These are phyloP conservation scores for Phellopilus nigrolimitatus DNA, from an alignment of 1,284 basidiomycete species.

Conservation along the genomic window DNA sequence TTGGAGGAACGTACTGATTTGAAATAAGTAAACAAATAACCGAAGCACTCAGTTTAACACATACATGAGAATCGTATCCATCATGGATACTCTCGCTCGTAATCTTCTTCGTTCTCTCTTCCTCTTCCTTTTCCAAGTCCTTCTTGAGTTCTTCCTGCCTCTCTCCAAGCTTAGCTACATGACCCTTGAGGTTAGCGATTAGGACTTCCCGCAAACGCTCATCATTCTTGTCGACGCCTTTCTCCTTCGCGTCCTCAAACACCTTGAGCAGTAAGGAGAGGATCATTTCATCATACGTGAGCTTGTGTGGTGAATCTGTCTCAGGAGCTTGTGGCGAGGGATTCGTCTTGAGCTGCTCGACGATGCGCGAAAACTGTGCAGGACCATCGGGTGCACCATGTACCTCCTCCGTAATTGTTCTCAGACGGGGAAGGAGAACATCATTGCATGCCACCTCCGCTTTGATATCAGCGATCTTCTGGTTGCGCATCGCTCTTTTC, in stretches of 20 bases:
- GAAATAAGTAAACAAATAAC: too few species aligned
- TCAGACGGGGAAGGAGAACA: conserved; percentile 70
- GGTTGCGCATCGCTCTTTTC: conserved; percentile 83
- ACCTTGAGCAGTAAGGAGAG: conserved; percentile 77
- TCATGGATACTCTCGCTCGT: conserved; percentile 87
- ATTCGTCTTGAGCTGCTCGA: conserved; percentile 70
- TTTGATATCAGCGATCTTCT: conserved; percentile 66
- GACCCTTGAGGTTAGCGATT: conserved; percentile 48
- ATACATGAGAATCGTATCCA: conserved; percentile 72
- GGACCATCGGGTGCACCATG: conserved; percentile 32
- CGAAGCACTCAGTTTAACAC: conserved; percentile 20
- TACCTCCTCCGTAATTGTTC: conserved; percentile 46
- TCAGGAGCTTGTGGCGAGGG: conserved; percentile 80
- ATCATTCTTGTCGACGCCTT: conserved; percentile 50
- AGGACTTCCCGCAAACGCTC: conserved; percentile 43
- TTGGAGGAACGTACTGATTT: conserved; percentile 68
- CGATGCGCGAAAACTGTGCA: conserved; percentile 60
- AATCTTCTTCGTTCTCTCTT: conserved; percentile 63
- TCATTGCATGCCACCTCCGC: conserved; percentile 84
- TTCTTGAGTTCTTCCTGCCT: conserved; percentile 40
- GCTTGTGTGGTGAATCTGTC: conserved; percentile 70
- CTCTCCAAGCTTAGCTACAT: conserved; percentile 58
- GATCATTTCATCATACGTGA: conserved; percentile 93
- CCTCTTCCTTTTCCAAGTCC: conserved; percentile 48
- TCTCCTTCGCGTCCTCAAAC: conserved; percentile 59